Percentiles rank a stretch among this genome's conserved stretches.
Evolutionary conservation across 306 rosid species (phyloP).

Genomic region (Prunus davidiana): DNA sequence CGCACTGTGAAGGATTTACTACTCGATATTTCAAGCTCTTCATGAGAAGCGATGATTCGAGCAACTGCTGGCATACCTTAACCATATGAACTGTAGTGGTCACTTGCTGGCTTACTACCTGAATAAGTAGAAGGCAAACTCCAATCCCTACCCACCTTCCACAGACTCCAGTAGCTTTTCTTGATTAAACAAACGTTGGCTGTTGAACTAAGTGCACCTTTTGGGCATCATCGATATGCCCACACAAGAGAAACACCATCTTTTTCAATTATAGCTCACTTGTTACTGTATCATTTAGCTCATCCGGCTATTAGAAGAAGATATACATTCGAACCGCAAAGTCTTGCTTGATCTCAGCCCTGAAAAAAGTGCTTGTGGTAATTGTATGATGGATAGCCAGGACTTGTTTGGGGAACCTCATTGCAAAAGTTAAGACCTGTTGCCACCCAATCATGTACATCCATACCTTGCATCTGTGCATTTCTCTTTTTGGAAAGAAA

Average conservation of each 20-base stretch:
- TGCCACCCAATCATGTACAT: neutral
- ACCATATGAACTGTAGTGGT: neutral
- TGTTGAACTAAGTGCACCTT: neutral
- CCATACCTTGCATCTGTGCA: neutral
- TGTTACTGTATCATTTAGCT: neutral
- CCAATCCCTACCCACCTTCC: no score
- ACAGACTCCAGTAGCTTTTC: neutral
- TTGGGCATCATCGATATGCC: neutral
- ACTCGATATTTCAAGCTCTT: neutral
- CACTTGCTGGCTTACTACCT: neutral
- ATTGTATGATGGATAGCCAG: neutral
- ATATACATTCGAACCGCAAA: neutral
- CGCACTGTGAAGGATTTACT: neutral
- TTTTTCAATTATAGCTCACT: neutral
- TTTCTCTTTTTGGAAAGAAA: conserved; percentile 3
- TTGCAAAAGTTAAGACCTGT: neutral
- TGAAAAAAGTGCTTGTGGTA: neutral
- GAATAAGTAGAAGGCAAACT: neutral
- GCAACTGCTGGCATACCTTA: neutral
- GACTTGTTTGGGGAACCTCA: neutral
- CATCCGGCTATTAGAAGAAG: neutral
- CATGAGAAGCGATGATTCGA: neutral
- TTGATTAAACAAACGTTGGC: neutral
- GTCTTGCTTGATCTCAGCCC: neutral
- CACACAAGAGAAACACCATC: neutral